phyloP scores from a whole-genome alignment of 495 filamentous ascomycete genomes.

The Aspergillus coremiiformis region DNA sequence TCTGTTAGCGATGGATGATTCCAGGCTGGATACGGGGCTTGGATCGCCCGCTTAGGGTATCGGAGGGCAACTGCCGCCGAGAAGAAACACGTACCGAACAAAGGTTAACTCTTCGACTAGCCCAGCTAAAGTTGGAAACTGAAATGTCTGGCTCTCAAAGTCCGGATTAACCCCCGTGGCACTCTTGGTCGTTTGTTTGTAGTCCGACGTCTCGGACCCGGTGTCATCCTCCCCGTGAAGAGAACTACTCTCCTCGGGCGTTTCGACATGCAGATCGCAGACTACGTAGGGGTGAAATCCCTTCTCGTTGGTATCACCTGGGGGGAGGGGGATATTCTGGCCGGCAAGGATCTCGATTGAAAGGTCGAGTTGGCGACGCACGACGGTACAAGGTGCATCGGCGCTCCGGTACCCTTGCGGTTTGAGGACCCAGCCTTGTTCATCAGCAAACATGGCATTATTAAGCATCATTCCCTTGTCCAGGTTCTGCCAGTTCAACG shows the following conservation, averaged over 20 bases:
- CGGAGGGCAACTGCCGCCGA: not conserved
- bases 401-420: constrained; percentile 56
- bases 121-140: constrained; percentile 53
- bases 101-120: constrained; percentile 76
- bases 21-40: not conserved
- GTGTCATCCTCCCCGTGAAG: constrained; percentile 33
- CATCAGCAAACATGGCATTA: constrained; percentile 80
- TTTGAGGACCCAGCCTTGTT: constrained; percentile 78
- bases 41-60: not conserved
- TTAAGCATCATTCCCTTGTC: constrained; percentile 96
- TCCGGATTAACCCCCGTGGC: constrained; percentile 59
- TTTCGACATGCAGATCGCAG: constrained; percentile 73
- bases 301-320: constrained; percentile 45
- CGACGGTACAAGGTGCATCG: constrained; percentile 17
- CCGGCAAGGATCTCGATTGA: constrained; percentile 46
- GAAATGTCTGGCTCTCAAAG: constrained; percentile 55
- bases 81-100: constrained; percentile 50
- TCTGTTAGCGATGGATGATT: not conserved
- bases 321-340: constrained; percentile 44
- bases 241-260: constrained; percentile 24
- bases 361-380: constrained; percentile 32
- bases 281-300: constrained; percentile 73
- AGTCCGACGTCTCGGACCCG: constrained; percentile 49
- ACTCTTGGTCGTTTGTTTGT: constrained; percentile 61
- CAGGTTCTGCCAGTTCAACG: constrained; percentile 88